These are phyloP conservation scores for Porcisia deanei DNA, from an alignment of 208 protist species.

Conservation along the genomic window DNA sequence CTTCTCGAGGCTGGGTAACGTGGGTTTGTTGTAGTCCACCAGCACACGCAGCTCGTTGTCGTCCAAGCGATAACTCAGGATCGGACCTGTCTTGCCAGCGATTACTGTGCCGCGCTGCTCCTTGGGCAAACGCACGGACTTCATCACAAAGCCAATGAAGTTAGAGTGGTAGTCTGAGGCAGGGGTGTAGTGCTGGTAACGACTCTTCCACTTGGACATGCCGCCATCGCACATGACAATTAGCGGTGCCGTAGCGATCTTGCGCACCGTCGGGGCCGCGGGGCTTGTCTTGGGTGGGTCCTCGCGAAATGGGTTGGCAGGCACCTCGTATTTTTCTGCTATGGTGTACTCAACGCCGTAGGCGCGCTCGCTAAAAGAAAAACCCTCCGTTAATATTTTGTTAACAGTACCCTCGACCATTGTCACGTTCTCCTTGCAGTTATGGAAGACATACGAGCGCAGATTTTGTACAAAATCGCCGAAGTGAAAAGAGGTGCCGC, in stretches of 20 bases:
- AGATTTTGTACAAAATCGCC: slow-evolving; percentile 93
- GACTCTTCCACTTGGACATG: slow-evolving; percentile 90
- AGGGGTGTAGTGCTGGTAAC: slow-evolving; percentile 82
- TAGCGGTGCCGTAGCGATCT: slow-evolving; percentile 75
- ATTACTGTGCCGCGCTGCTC: slow-evolving; percentile 92
- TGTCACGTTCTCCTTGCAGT: slow-evolving; percentile 77
- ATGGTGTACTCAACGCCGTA: slow-evolving; percentile 84
- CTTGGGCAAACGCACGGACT: slow-evolving; percentile 66
- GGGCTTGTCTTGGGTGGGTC: slow-evolving; percentile 39
- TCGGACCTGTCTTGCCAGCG: slow-evolving; percentile 87
- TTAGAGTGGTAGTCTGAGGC: slow-evolving; percentile 83
- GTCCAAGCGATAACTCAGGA: slow-evolving; percentile 91
- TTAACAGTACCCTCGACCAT: slow-evolving; percentile 86
- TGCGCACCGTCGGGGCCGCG: slow-evolving; percentile 33
- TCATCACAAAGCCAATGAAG: slow-evolving; percentile 89
- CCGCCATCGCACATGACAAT: slow-evolving; percentile 94
- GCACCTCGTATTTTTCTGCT: slow-evolving; percentile 52
- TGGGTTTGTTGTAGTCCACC: slow-evolving; percentile 86
- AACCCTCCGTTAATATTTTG: slow-evolving; percentile 58
- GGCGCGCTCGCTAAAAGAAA: slow-evolving; percentile 58
- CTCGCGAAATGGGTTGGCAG: slow-evolving; percentile 51
- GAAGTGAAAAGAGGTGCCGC: slow-evolving; percentile 92
- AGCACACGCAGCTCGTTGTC: slow-evolving; percentile 78
- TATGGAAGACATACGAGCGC: slow-evolving; percentile 62
- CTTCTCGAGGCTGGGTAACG: slow-evolving; percentile 64